phyloP scores from a whole-genome alignment of 148 eudicot species.

The Persicaria maculosa region DNA sequence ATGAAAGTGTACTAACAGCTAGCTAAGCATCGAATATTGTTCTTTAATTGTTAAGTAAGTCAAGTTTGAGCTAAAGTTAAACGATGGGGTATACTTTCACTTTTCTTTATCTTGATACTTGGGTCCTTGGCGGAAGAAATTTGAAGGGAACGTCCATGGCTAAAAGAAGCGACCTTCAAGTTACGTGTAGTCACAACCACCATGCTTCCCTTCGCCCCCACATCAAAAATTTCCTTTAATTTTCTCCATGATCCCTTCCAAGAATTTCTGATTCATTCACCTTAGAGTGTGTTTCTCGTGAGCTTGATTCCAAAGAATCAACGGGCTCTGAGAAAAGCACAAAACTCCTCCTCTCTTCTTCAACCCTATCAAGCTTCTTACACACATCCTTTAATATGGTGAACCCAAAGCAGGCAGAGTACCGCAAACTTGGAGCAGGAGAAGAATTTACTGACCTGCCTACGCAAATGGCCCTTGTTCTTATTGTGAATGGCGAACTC shows the following conservation, averaged over 20 bases:
- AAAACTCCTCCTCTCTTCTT: background rate
- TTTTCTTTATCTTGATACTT: no score
- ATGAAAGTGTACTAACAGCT: no score
- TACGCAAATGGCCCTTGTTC: background rate
- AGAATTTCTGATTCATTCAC: slow-evolving; percentile 11
- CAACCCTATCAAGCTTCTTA: background rate
- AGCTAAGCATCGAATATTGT: no score
- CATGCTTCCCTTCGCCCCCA: no score
- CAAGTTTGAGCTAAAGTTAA: no score
- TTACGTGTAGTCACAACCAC: no score
- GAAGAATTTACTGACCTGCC: slow-evolving; percentile 17
- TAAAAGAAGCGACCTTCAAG: no score
- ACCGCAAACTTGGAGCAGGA: background rate
- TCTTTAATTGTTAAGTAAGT: no score
- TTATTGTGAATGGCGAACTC: background rate
- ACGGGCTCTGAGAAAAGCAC: background rate
- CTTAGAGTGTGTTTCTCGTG: background rate
- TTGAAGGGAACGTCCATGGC: no score
- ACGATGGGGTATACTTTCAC: no score
- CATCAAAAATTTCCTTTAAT: no score
- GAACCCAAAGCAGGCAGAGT: background rate
- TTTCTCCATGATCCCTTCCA: slow-evolving; percentile 9
- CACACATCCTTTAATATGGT: background rate
- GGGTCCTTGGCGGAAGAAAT: no score
- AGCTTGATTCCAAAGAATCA: background rate